Base-by-base conservation (phyloP, 73 alveolate genomes). In the Tetrahymena malaccensis region DNA sequence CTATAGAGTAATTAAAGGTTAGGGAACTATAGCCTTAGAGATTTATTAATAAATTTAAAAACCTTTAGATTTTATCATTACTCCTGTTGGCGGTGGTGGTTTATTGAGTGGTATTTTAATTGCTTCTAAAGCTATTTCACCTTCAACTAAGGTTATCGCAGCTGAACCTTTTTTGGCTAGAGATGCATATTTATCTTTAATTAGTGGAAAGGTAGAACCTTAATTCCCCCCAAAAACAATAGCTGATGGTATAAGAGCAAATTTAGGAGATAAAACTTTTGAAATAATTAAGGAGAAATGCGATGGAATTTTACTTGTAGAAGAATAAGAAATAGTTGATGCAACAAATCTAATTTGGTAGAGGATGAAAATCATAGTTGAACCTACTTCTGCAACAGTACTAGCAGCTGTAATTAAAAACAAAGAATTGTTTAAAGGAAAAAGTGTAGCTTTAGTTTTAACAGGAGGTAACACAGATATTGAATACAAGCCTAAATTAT, bases 391-490 rank as follows among this genome's bases (percentile, higher is more conserved):
- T 27, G 94, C 94, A 31, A 85, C 94, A 34, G 94, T 85, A 16
- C n/a, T 85, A 85, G 94, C 94, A 31, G 94, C 94, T 27, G 83
- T 43, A 27, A 38, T 85, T n/a, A 85, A 85, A 85, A 85, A 85
- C n/a, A 85, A 85, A 85, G 94, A 85, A 38, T n/a, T 38, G 13
- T 85, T 85, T 37, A 85, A 34, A 37, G 94, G 94, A 0, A 38
- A 38, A 35, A 85, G 58, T 2, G n/a, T 85, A 34, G 94, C 84
- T 27, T 34, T 85, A 31, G 55, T 85, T 22, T 38, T 85, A 38
- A 85, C 94, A 31, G 94, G 94, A 25, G 94, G 94, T 38, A 85
- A 85, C 34, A n/a, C 58, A n/a, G 94, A 85, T 85, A 38, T 85
- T 9, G 94, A 85, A 85, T 70, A 70, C 25, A 70, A 70, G 17